These are phyloP conservation scores for Scedosporium dehoogii DNA, from an alignment of 2,329 filamentous ascomycete genomes.

Conservation along the genomic window DNA sequence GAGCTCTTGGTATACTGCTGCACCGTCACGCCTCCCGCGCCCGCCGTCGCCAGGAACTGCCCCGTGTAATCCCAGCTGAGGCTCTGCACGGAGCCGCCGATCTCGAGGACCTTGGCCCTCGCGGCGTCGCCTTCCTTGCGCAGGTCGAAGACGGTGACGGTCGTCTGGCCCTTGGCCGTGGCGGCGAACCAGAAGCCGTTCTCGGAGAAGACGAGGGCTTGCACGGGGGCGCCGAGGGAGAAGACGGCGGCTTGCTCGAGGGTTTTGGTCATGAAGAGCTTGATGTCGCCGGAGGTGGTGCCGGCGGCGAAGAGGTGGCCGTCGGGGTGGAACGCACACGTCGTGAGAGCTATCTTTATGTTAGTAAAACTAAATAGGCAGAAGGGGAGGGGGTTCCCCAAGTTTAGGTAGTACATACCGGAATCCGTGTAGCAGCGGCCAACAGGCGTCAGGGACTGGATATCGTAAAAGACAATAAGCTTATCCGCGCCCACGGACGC, in stretches of 20 bases:
- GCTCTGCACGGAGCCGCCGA: slow-evolving; percentile 65
- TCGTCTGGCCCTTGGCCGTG: slow-evolving; percentile 64
- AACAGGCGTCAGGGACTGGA: slow-evolving; percentile 55
- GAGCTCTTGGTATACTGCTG: slow-evolving; percentile 80
- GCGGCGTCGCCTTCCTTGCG: slow-evolving; percentile 80
- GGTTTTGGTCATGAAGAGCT: slow-evolving; percentile 79
- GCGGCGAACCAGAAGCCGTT: slow-evolving; percentile 95
- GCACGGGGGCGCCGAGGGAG: slow-evolving; percentile 56
- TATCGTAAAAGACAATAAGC: slow-evolving; percentile 83
- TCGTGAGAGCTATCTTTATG: slow-evolving; percentile 52
- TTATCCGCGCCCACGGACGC: slow-evolving; percentile 87
- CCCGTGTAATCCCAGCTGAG: slow-evolving; percentile 91
- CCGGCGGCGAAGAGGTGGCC: slow-evolving; percentile 89
- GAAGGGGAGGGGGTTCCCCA: not conserved
- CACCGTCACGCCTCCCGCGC: slow-evolving; percentile 71
- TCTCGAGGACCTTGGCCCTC: slow-evolving; percentile 75
- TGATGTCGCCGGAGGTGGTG: slow-evolving; percentile 68
- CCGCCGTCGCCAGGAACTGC: slow-evolving; percentile 79
- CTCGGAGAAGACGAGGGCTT: slow-evolving; percentile 78
- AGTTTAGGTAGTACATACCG: slow-evolving; percentile 42
- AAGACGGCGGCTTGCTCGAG: slow-evolving; percentile 71
- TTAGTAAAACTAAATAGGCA: slow-evolving; percentile 8
- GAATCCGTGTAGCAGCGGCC: slow-evolving; percentile 73
- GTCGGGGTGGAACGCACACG: slow-evolving; percentile 86
- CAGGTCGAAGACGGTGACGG: slow-evolving; percentile 81